Conservation (phyloP, 2,329 filamentous ascomycete species). For the Hymenoscyphus salicellus region DNA sequence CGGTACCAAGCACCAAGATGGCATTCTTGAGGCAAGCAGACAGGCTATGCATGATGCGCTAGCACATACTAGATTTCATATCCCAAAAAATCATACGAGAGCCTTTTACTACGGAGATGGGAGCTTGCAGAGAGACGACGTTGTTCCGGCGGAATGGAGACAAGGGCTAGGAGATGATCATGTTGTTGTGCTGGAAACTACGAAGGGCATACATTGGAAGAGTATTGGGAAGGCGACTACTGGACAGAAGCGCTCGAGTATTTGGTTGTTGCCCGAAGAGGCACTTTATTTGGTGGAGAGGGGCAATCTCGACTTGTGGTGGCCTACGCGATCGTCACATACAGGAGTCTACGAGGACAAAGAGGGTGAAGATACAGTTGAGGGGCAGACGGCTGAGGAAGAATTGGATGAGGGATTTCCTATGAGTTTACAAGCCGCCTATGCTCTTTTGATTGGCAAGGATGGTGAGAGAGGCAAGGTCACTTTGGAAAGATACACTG, state of each 20-base stretch:
- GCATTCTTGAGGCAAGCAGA: slow-evolving; percentile 75
- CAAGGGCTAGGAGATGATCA: slow-evolving; percentile 55
- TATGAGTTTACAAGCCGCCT: slow-evolving; percentile 86
- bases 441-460: slow-evolving; percentile 75
- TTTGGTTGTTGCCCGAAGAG: slow-evolving; percentile 90
- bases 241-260: slow-evolving; percentile 56
- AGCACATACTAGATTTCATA: slow-evolving; percentile 70
- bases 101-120: slow-evolving; percentile 69
- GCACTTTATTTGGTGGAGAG: slow-evolving; percentile 85
- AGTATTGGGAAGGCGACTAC: slow-evolving; percentile 67
- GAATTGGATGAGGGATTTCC: slow-evolving; percentile 62
- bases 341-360: slow-evolving; percentile 37
- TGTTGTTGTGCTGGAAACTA: slow-evolving; percentile 67
- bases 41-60: slow-evolving; percentile 87
- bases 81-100: slow-evolving; percentile 61
- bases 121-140: slow-evolving; percentile 36
- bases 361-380: slow-evolving; percentile 23
- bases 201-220: slow-evolving; percentile 69
- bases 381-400: slow-evolving; percentile 35
- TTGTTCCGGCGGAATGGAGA: slow-evolving; percentile 66
- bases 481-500: slow-evolving; percentile 76
- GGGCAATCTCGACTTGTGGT: slow-evolving; percentile 82
- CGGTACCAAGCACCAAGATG: slow-evolving; percentile 76
- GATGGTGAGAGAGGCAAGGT: slow-evolving; percentile 60
- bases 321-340: slow-evolving; percentile 59